Evolutionary conservation across 768 basidiomycete genomes (phyloP), one percentile per base, ranked within the genome.

Genomic region (Panaeolus cyanescens): DNA sequence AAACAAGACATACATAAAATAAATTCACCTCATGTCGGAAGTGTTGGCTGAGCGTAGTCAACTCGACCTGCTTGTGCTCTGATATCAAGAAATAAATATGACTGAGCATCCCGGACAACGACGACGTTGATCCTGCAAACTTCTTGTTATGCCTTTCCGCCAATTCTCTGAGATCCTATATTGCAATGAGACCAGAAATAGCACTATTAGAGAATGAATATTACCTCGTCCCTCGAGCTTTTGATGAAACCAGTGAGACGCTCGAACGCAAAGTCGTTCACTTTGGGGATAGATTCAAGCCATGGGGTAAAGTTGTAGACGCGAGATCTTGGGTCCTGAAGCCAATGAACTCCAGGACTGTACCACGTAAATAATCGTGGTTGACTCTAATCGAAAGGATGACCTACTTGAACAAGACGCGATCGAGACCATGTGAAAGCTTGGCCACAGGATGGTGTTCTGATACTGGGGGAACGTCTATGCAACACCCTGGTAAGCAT

Each of bases 51-150:
- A 97, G 72, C 22, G 75, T 77, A 5, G 78, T 75, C 2, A 83
- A 82, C 69, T 95, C 86, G 25, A 94, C 82, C 0, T 75, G 73
- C 67, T 86, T 90, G 64, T 89, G 83, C 19, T 84, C 84, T 22
- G 93, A 95, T 4, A 97, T 78, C 17, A 95, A 80, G 69, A 94
- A 93, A 71, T 97, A 99, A 17, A 96, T 85, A 54, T 98, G 95
- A 42, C 86, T 81, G 40, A 97, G 79, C 67, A 95, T 86, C 33
- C 91, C 88, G 0, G 93, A 89, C 56, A 97, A 73, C 1, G 93
- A 95, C 7, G 95, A 96, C 0, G 96, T 99, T 3, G 93, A 96
- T 3, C 96, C 96, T 2, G 85, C 85, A 70, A 92, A 97, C 28
- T 68, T 78, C 40, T 84, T 83, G 0, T 81, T 74, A 62, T 92